Base-by-base conservation (phyloP, 805 yeast genomes). In the Starmerella apicola region DNA sequence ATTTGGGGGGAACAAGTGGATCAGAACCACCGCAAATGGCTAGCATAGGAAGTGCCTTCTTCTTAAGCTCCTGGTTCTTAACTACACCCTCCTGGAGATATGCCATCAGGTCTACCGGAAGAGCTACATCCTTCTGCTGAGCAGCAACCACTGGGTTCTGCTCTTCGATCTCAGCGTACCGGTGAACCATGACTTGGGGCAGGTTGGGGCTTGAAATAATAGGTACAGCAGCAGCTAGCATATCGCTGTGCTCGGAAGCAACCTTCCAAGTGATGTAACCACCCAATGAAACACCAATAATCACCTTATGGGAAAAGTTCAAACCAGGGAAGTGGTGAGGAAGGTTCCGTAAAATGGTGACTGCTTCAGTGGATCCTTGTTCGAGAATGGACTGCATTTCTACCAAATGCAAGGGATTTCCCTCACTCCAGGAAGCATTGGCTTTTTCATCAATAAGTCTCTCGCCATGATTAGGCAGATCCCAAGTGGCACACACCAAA, bases 401-500 rank as follows among this genome's bases (percentile, higher is more conserved):
- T 40, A 59, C 49, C 1, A 66, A 76, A 49, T 74, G 78, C n/a
- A 63, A 55, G 13, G 45, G 46, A 51, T 74, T 73, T 3, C 74
- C 74, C 3, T 51, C 51, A 1, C 42, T 45, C 80, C 80, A 74
- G 18, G 59, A 58, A 3, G 49, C 37, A 53, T 71, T 74, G 27
- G 56, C 53, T 13, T 24, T 23, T 3, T 44, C 51, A 32, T 64
- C 61, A 4, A 69, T 54, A 8, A 49, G 37, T 26, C 81, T 58
- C 18, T 57, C 58, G 3, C 81, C 80, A 50, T 75, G 81, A 53
- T 75, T 74, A 25, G 76, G 62, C 43, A 59, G 51, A 49, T 75
- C 81, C 45, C 70, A 70, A 0, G 72, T 61, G 9, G 71, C 70
- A 33, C 68, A 67, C 26, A 74, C 61, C 13, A 44, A 34, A 30